Evolutionary conservation across 331 rosid species (phyloP).

Genomic region (Ulmus americana): DNA sequence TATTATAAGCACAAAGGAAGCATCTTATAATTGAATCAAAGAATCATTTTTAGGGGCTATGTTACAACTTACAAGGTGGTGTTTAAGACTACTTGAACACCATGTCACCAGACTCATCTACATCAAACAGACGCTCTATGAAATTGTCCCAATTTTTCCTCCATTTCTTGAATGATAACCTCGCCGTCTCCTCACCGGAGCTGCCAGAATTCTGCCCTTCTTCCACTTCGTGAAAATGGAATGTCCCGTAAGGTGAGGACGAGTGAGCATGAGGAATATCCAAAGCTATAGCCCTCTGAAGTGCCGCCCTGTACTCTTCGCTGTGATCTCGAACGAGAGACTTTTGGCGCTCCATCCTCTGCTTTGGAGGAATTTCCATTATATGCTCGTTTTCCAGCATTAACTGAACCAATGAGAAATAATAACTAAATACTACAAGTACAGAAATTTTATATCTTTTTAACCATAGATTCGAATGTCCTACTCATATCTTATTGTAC

Average conservation of each 20-base stretch:
- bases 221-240: slow-evolving; percentile 54
- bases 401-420: slow-evolving; percentile 41
- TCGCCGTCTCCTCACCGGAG: slow-evolving; percentile 24
- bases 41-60: slow-evolving; percentile 19
- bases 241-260: slow-evolving; percentile 66
- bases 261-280: slow-evolving; percentile 66
- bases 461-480: not conserved
- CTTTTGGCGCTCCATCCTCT: slow-evolving; percentile 64
- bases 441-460: not conserved
- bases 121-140: slow-evolving; percentile 59
- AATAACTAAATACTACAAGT: slow-evolving; percentile 10
- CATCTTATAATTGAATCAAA: slow-evolving; percentile 25
- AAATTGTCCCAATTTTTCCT: slow-evolving; percentile 71
- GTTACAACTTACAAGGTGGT: not conserved
- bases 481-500: not conserved
- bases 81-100: slow-evolving; percentile 52
- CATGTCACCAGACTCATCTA: slow-evolving; percentile 70
- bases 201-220: slow-evolving; percentile 51
- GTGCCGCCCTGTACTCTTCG: slow-evolving; percentile 71
- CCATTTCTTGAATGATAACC: slow-evolving; percentile 25
- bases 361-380: slow-evolving; percentile 62
- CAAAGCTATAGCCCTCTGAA: slow-evolving; percentile 66
- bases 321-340: slow-evolving; percentile 54
- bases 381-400: slow-evolving; percentile 50
- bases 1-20: not conserved